Evolutionary conservation across 2,329 filamentous ascomycete genomes (phyloP).

Genomic region (Scedosporium dehoogii): DNA sequence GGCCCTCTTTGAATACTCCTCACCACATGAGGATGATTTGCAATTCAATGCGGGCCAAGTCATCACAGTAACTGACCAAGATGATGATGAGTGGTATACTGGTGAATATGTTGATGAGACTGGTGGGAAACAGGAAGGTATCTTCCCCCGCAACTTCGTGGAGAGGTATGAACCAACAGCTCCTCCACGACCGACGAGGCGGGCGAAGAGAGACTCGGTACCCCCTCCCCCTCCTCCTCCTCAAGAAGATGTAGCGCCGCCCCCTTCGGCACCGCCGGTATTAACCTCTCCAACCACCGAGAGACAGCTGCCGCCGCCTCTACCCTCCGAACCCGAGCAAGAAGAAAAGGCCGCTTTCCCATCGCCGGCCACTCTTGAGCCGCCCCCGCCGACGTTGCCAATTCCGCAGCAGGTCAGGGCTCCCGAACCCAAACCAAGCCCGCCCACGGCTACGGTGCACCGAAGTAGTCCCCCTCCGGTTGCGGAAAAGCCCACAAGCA

Average conservation of each 20-base stretch:
- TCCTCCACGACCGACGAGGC: conserved; percentile 74
- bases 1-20: conserved; percentile 89
- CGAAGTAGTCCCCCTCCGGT: conserved; percentile 54
- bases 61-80: conserved; percentile 86
- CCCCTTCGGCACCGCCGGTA: conserved; percentile 5
- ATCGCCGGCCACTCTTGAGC: conserved; percentile 16
- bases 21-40: conserved; percentile 89
- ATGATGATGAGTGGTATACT: conserved; percentile 89
- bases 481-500: conserved; percentile 61
- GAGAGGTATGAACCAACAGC: conserved; percentile 89
- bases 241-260: conserved; percentile 6
- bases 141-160: conserved; percentile 95
- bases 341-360: conserved; percentile 7
- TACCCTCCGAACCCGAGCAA: conserved; percentile 21
- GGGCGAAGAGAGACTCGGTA: conserved; percentile 52
- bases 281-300: neutral
- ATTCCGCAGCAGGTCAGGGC: conserved; percentile 11
- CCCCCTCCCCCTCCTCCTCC: conserved; percentile 16
- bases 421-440: conserved; percentile 26
- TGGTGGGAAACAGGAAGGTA: conserved; percentile 68
- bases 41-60: conserved; percentile 77
- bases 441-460: conserved; percentile 21
- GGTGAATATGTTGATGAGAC: conserved; percentile 74
- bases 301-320: conserved; percentile 10
- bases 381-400: conserved; percentile 17